Base-by-base conservation (phyloP, 805 yeast genomes). In the Kluyveromyces starmeri region DNA sequence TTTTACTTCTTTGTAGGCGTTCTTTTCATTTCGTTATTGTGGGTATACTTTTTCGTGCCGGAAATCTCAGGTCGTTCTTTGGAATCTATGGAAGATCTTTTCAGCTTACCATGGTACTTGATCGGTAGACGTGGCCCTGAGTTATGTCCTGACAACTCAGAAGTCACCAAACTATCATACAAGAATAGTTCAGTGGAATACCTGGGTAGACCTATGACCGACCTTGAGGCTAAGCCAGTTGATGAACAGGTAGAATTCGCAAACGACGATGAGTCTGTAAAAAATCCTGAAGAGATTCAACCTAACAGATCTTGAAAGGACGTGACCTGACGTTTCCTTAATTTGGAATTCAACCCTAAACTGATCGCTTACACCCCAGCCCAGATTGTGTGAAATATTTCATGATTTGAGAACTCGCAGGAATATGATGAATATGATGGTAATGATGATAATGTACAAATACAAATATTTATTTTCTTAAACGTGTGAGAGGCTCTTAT, bases 11-110 rank as follows among this genome's bases (percentile, higher is more conserved):
- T 44, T 25, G 48, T 45, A 12, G 26, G 37, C 5, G 28, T 44
- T 20, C 45, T 45, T 3, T 29, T 39, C n/a, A 30, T 44, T 9
- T 41, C 48, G 3, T 34, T 44, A 8, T 43, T 45, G n/a, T 33
- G 28, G 55, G 81, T 81, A 36, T 73, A 68, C 65, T 73, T 82
- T 65, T 69, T 68, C 47, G 73, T 83, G 40, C 75, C 75, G 48
- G 86, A 81, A 61, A 83, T 94, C 35, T 75, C 73, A 62, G 92
- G 92, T 40, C 70, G 82, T 51, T 68, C 81, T 30, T 70, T 83
- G 55, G 94, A 83, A 61, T 84, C 83, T 29, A 37, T 37, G 27
- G 40, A 37, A 28, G 16, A 28, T 11, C 32, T 37, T 13, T 37
- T 37, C 31, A 23, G 26, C 26, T 23, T 23, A 14, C 26, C 26